Evolutionary conservation across 257 asterid species (phyloP), one percentile per base, ranked within the genome.

Genomic region (Vinca minor): DNA sequence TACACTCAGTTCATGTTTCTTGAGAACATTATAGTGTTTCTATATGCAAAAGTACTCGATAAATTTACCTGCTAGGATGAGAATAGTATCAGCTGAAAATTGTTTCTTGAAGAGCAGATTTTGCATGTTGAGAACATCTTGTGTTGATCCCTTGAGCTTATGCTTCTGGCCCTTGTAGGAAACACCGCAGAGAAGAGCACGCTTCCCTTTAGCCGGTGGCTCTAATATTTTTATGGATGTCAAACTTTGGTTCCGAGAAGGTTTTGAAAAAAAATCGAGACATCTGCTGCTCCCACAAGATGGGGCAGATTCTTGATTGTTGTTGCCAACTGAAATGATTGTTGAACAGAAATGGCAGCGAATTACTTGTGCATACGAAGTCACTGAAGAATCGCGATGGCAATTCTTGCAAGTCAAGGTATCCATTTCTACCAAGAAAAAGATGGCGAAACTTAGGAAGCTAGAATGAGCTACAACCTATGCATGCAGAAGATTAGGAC

Each of bases 161-260:
- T 55, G 63, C 72, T 79, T 79, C 64, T 68, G 76, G 42, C 73
- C 76, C 82, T 71, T 81, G 81, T 88, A 88, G 65, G 80, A 77
- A 54, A 84, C 78, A 14, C 87, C 91, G 63, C 94, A 83, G 13
- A 88, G 79, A 62, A 85, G 62, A 3, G 91, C 91, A 0, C 87
- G 84, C 64, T 75, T 78, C 70, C 83, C 82, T 35, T 74, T 41
- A 0, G 73, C 78, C 3, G 85, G 75, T 50, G 68, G 44, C 31
- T 36, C 52, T 42, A 41, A 0, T 13, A 63, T 23, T 25, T 44
- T 67, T 15, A 60, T 55, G 44, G 63, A 32, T 17, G 67, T 34
- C 0, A 42, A 10, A 5, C 62, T 55, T 9, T 42, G 14, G 28
- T 66, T 53, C 10, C 20, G 23, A 10, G 67, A 53, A 62, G 66